Conservation (phyloP, 495 filamentous ascomycete species). For the Parathielavia appendiculata region DNA sequence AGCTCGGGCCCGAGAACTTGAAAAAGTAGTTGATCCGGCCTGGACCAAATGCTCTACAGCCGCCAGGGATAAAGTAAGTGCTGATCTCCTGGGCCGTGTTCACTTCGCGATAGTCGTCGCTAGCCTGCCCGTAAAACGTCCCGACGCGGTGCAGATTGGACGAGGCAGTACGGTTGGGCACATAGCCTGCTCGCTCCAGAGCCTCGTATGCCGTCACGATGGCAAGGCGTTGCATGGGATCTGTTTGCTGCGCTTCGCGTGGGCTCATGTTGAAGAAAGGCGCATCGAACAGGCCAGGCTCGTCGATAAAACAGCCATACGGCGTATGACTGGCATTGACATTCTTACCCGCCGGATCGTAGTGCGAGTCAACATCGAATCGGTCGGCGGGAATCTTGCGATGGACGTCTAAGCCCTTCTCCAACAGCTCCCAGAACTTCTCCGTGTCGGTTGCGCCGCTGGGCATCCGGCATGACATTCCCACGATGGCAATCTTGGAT, state of each 20-base stretch:
- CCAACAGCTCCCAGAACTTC: constrained; percentile 66
- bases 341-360: constrained; percentile 66
- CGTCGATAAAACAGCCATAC: constrained; percentile 84
- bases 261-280: constrained; percentile 96
- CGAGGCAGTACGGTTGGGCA: constrained; percentile 77
- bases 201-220: constrained; percentile 84
- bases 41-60: constrained; percentile 78
- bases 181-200: constrained; percentile 83
- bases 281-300: constrained; percentile 80
- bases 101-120: constrained; percentile 87
- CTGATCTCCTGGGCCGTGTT: constrained; percentile 89
- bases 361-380: constrained; percentile 76
- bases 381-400: constrained; percentile 62
- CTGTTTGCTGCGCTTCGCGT: constrained; percentile 80
- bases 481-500: constrained; percentile 63
- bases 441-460: constrained; percentile 56
- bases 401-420: constrained; percentile 59
- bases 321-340: constrained; percentile 78
- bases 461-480: constrained; percentile 70
- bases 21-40: constrained; percentile 84
- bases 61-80: constrained; percentile 89
- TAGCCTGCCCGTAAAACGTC: constrained; percentile 89
- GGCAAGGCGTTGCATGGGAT: constrained; percentile 82
- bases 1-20: constrained; percentile 80
- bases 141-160: constrained; percentile 79